Conservation (phyloP, 345 rosid genomes). For the Moringa oleifera region DNA sequence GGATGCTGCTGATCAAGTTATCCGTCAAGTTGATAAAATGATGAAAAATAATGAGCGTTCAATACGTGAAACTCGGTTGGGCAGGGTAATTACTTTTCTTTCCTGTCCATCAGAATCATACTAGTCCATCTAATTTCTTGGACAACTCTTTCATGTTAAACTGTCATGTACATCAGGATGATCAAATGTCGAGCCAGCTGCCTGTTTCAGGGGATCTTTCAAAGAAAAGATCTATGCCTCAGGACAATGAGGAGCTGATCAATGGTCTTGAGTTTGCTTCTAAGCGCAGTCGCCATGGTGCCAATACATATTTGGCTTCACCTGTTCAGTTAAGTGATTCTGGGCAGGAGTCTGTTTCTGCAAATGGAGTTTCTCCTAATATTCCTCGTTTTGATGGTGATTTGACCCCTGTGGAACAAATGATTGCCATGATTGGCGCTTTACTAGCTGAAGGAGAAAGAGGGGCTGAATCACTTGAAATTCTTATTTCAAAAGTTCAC, state of each 20-base stretch:
- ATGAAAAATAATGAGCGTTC: constrained; percentile 80
- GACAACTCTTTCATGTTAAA: constrained; percentile 10
- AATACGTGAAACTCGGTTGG: constrained; percentile 62
- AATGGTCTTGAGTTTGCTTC: constrained; percentile 52
- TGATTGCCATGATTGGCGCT: constrained; percentile 98
- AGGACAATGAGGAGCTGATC: constrained; percentile 52
- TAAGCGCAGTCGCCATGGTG: constrained; percentile 55
- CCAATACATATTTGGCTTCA: constrained; percentile 29
- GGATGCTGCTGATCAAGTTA: constrained; percentile 92
- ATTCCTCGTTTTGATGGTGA: constrained; percentile 50
- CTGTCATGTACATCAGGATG: constrained; percentile 51
- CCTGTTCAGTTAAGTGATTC: constrained; percentile 44
- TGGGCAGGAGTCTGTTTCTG: constrained; percentile 40
- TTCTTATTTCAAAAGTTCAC: constrained; percentile 86
- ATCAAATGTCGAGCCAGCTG: constrained; percentile 53
- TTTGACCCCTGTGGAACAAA: constrained; percentile 87
- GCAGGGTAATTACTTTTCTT: constrained; percentile 46
- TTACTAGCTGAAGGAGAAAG: constrained; percentile 99
- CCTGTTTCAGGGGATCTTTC: constrained; percentile 46
- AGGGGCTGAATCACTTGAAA: constrained; percentile 92
- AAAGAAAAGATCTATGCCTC: constrained; percentile 64
- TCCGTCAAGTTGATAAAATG: constrained; percentile 90
- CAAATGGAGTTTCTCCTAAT: constrained; percentile 49
- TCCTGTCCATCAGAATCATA: not conserved
- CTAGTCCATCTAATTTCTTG: not conserved